Conservation (phyloP, 768 basidiomycete species). For the Thelephora ganbajun region DNA sequence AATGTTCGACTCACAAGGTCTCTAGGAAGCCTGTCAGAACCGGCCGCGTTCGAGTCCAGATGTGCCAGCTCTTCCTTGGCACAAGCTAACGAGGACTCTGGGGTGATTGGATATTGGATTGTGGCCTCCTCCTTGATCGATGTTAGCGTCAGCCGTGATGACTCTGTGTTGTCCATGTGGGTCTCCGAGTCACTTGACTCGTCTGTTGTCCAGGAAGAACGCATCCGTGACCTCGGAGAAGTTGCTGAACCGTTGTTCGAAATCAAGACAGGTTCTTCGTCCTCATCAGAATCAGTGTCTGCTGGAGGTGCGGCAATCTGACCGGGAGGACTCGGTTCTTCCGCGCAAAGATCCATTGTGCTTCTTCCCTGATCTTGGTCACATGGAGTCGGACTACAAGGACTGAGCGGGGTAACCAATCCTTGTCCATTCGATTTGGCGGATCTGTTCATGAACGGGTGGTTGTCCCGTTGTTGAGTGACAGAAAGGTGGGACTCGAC, state of each 20-base stretch:
- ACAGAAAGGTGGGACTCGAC: too few species aligned
- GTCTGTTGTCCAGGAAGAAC: conserved; percentile 14
- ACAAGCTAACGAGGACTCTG: too few species aligned
- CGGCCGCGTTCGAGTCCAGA: conserved; percentile 13
- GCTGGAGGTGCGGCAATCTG: conserved; percentile 2
- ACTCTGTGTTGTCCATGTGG: background rate
- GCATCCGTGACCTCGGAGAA: conserved; percentile 10
- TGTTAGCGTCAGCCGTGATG: too few species aligned
- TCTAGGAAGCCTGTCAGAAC: conserved; percentile 3
- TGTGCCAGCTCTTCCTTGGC: conserved; percentile 9
- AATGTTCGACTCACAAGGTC: too few species aligned
- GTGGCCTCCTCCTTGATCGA: too few species aligned
- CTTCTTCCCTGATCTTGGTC: conserved; percentile 13
- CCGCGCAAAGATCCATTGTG: conserved; percentile 21
- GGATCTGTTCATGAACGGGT: conserved; percentile 19
- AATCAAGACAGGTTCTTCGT: too few species aligned
- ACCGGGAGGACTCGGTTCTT: conserved; percentile 20
- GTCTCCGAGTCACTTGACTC: too few species aligned
- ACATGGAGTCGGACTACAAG: conserved; percentile 44
- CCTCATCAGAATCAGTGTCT: too few species aligned
- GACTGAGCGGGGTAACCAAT: too few species aligned
- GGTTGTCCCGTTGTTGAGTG: conserved; percentile 29
- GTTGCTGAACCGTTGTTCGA: too few species aligned
- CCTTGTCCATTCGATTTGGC: too few species aligned
- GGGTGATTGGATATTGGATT: too few species aligned